phyloP scores from a whole-genome alignment of 331 rosid species.

The Spiraea crenata region DNA sequence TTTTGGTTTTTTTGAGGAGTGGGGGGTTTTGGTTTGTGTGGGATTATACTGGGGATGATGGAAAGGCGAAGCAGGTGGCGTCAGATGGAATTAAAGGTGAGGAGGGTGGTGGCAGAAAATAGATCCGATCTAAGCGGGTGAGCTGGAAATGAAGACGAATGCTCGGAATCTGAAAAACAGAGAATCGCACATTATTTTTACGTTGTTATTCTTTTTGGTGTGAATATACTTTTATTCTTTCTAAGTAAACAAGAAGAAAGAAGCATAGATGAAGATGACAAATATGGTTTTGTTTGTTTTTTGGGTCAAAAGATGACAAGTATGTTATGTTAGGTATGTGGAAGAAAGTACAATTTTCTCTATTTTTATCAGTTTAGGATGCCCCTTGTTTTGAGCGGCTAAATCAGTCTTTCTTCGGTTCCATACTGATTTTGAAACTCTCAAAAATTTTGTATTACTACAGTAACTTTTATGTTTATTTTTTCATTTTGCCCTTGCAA shows the following conservation, averaged over 20 bases:
- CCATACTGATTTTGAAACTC: too few species aligned
- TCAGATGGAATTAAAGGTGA: slow-evolving; percentile 37
- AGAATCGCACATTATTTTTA: background rate
- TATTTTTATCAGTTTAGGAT: slow-evolving; percentile 8
- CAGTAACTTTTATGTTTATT: too few species aligned
- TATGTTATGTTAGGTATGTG: too few species aligned
- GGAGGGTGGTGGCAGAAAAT: slow-evolving; percentile 35
- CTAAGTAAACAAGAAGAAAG: background rate
- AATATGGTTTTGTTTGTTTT: too few species aligned
- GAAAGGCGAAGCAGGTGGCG: slow-evolving; percentile 41
- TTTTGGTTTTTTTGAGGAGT: background rate
- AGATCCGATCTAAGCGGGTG: slow-evolving; percentile 79
- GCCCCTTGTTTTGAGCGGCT: background rate
- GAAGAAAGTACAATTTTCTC: background rate
- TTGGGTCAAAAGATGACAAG: too few species aligned
- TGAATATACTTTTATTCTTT: background rate
- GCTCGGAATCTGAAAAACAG: background rate
- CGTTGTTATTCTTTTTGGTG: background rate
- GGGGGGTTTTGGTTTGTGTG: slow-evolving; percentile 21
- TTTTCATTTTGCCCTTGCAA: too few species aligned
- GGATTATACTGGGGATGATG: slow-evolving; percentile 34
- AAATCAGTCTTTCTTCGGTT: too few species aligned
- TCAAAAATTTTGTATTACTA: too few species aligned
- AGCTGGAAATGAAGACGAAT: slow-evolving; percentile 43
- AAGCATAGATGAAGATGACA: background rate